Base-by-base conservation (phyloP, 768 basidiomycete species). In the Galerina sulciceps region DNA sequence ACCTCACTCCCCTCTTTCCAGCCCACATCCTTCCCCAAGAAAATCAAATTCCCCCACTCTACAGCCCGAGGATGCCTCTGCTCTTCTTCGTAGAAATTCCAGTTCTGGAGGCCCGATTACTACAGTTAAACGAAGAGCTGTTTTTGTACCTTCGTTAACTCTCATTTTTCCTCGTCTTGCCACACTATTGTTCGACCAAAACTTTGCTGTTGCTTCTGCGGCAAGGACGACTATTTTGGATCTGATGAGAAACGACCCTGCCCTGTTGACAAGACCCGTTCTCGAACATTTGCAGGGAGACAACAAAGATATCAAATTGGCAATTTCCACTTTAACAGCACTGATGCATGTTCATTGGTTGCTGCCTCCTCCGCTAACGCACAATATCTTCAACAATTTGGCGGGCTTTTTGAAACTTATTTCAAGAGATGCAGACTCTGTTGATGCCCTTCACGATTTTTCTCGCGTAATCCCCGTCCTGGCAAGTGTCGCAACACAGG, bases 201-300 rank as follows among this genome's bases (percentile, higher is more conserved):
- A 86, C 67, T 75, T 84, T 58, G 65, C 70, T 4, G 79, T 91
- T 23, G 81, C 88, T 10, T 80, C 76, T 26, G 76, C 82, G 3
- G 85, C 90, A 18, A 81, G 85, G 42, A 78, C 78, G 23, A 75
- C 83, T 4, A 66, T 91, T 41, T 63, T 89, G 14, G 86, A 90
- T 58, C 71, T 88, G 46, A 87, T 92, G 84, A 81, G 90, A 18
- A 88, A 91, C 65, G 91, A 93, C 63, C 87, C 90, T 4, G 78
- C 78, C 14, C 75, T 91, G n/a, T 73, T 92, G 26, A 76, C 82
- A 11, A 82, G 89, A 10, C 83, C 88, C 17, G 71, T 85, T 13
- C 76, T 91, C 45, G 88, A 90, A 61, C 71, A 81, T 15, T 73
- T 92, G 15, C 76, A 79, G 3, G 84, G 81, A 10, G 79, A 84